Base-by-base conservation (phyloP, 2,329 filamentous ascomycete species). In the Colletotrichum spaethianum region DNA sequence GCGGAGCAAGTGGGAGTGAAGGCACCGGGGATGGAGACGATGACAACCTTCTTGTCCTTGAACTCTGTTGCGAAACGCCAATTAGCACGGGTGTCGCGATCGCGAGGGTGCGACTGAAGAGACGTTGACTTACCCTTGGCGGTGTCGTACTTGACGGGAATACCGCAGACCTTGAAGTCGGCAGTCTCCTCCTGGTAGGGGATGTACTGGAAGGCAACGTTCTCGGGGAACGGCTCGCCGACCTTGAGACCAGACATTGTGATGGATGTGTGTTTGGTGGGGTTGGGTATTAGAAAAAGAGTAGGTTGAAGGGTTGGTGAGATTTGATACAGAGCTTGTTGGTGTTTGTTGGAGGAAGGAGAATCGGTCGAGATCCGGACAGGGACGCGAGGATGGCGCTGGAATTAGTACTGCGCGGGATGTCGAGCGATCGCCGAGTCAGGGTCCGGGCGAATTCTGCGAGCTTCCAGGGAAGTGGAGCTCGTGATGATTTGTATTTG, bases 1-100 rank as follows among this genome's bases (percentile, higher is more conserved):
- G 90, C 92, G 77, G 93, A 93, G 90, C 95, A 97, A 78, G 93
- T 93, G 36, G 94, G 94, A 52, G 94, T 97, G 88, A 97, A 97
- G 77, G 94, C 94, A 76, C 92, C 92, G 83, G 85, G 87, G 63
- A 90, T 86, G 73, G 88, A 83, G 77, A 90, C 86, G 74, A 90
- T 78, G 76, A 89, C 83, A 65, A 87, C 82, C 80, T 90, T 90
- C 80, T 90, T 89, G 80, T 84, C 80, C 80, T 86, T 83, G 84
- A 88, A 87, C 73, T 89, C 88, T 89, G 77, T 86, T 88, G 77
- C 18, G 26, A 16, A 18, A 0, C 11, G 14, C 0, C 14, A 38
- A 38, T 73, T 16, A 73, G 71, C 36, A 57, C 6, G 38, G 16
- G 1, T 2, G 11, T n/a, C 16, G 9, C 26, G 20, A 59, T 42